Evolutionary conservation across 176 grass and related monocot species (phyloP).

Genomic region (Rhynchospora breviuscula): DNA sequence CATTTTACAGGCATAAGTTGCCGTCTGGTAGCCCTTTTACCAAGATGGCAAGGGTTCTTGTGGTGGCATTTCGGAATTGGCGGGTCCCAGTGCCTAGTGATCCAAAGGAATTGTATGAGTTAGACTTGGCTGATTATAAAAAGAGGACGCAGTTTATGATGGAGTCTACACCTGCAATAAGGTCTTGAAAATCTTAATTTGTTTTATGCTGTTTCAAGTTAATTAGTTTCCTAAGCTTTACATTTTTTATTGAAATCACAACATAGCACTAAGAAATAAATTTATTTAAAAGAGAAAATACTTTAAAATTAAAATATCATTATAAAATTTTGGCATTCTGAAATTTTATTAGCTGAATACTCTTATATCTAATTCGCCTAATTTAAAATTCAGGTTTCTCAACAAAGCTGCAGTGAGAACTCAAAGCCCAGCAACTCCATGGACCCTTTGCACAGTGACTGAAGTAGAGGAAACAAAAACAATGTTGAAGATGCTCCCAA

Average conservation of each 20-base stretch:
- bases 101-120: slow-evolving; percentile 54
- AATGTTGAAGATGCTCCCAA: slow-evolving; percentile 82
- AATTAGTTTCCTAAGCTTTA: no score
- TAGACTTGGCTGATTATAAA: slow-evolving; percentile 34
- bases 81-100: slow-evolving; percentile 22
- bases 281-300: no score
- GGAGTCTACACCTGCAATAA: slow-evolving; percentile 30
- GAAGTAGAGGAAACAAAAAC: slow-evolving; percentile 85
- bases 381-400: no score
- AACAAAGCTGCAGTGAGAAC: slow-evolving; percentile 65
- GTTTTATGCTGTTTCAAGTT: neutral
- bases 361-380: no score
- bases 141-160: slow-evolving; percentile 31
- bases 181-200: neutral
- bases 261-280: no score
- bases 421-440: slow-evolving; percentile 16
- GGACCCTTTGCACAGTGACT: slow-evolving; percentile 84
- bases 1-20: slow-evolving; percentile 65
- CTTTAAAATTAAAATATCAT: no score
- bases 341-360: no score
- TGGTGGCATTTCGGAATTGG: slow-evolving; percentile 44
- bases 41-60: slow-evolving; percentile 62
- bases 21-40: slow-evolving; percentile 60
- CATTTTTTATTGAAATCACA: no score
- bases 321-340: no score